Evolutionary conservation across 2,329 filamentous ascomycete genomes (phyloP).

Genomic region (Cadophora gregata): DNA sequence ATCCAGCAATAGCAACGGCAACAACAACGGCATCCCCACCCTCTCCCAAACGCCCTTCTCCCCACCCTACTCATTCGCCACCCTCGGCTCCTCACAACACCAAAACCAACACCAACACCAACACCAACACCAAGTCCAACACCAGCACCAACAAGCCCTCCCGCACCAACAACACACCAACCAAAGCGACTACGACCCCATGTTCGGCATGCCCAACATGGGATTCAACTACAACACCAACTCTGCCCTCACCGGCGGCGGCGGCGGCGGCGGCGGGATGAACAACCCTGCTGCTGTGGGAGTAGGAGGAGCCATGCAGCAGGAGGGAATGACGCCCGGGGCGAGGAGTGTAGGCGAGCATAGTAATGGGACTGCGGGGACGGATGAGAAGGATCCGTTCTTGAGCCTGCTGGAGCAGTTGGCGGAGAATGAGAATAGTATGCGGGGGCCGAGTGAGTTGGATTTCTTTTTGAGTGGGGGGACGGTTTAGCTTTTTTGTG

Average conservation of each 20-base stretch:
- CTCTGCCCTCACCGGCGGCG: neutral
- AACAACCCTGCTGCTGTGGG: slow-evolving; percentile 57
- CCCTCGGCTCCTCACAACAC: slow-evolving; percentile 20
- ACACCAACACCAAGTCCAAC: slow-evolving; percentile 66
- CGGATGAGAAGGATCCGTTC: slow-evolving; percentile 76
- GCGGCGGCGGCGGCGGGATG: neutral
- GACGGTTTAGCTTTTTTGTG: slow-evolving; percentile 12
- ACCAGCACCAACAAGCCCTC: no score
- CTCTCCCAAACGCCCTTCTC: slow-evolving; percentile 43
- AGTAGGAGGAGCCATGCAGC: slow-evolving; percentile 50
- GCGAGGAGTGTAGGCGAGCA: slow-evolving; percentile 57
- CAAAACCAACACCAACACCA: slow-evolving; percentile 38
- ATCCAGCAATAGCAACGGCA: neutral
- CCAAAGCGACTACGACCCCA: slow-evolving; percentile 57
- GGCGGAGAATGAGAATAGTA: slow-evolving; percentile 77
- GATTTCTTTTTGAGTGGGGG: slow-evolving; percentile 71
- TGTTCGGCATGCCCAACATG: slow-evolving; percentile 63
- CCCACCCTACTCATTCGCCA: slow-evolving; percentile 42
- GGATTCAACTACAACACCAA: slow-evolving; percentile 49
- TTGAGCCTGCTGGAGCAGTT: slow-evolving; percentile 80
- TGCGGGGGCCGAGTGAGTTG: slow-evolving; percentile 73
- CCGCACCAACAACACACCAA: no score
- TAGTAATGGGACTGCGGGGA: slow-evolving; percentile 38
- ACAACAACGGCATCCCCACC: slow-evolving; percentile 24
- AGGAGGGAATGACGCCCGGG: slow-evolving; percentile 48